Conservation (phyloP, 495 filamentous ascomycete species). For the Bacidia gigantensis region DNA sequence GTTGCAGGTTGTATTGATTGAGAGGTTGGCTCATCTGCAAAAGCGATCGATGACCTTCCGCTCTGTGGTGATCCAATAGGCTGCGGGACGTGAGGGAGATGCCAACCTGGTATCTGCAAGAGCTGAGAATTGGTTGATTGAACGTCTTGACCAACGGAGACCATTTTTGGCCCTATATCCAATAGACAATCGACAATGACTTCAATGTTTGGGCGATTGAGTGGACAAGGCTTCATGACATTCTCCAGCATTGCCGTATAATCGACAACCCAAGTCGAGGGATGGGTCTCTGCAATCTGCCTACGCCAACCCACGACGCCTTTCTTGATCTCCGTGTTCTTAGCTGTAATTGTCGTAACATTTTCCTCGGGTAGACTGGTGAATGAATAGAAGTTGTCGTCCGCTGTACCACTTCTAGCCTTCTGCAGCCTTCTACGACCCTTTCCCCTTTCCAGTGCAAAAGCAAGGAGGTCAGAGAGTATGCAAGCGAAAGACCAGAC, state of each 20-base stretch:
- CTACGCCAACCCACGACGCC: not conserved
- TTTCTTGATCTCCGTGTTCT: not conserved
- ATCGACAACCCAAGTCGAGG: not conserved
- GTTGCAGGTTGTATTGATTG: too few relatives aligned
- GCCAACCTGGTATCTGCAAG: too few relatives aligned
- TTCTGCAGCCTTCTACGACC: not conserved
- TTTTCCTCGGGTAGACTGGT: not conserved
- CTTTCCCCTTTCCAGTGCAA: not conserved
- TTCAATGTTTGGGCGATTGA: too few relatives aligned
- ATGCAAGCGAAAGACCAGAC: constrained; percentile 9
- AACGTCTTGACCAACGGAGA: too few relatives aligned
- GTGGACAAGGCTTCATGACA: too few relatives aligned
- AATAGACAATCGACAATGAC: too few relatives aligned
- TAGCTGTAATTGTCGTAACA: not conserved
- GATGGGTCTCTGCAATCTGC: not conserved
- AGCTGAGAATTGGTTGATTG: too few relatives aligned
- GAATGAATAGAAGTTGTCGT: constrained; percentile 3
- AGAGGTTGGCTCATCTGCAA: too few relatives aligned
- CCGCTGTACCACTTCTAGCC: not conserved
- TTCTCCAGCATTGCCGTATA: not conserved
- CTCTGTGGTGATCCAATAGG: too few relatives aligned
- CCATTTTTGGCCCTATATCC: too few relatives aligned
- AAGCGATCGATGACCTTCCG: too few relatives aligned
- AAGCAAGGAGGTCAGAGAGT: constrained; percentile 6
- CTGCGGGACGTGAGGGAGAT: too few relatives aligned